Evolutionary conservation across 306 rosid genomes (phyloP), one percentile per base, ranked within the genome.

Genomic region (Cercis canadensis): DNA sequence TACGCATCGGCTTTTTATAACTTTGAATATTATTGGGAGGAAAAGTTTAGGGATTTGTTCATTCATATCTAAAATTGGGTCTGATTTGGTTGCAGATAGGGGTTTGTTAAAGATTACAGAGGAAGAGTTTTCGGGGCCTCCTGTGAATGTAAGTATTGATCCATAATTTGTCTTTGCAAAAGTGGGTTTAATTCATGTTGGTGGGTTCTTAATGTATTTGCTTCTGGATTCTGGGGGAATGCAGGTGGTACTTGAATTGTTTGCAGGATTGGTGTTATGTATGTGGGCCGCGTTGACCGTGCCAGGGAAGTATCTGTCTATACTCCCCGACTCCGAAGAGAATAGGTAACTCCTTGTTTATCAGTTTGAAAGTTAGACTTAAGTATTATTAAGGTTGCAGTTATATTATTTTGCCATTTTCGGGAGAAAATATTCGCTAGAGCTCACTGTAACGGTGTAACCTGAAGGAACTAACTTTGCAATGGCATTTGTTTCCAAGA

Each of bases 71-170:
- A 70, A 45, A 65, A 64, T 75, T 15, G 59, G 77, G 65, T 74
- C 77, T 77, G 60, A 34, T 69, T 76, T 77, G 51, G 50, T 39
- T 80, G 77, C 86, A 92, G 98, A 92, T 62, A 85, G 92, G 84
- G 81, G 80, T 50, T 78, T 92, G 86, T 67, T 90, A 87, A 92
- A 92, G 91, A 92, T 92, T 63, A 88, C 73, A 54, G 96, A 92
- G 77, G 96, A 88, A 70, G 91, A 92, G 84, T 92, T 92, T 85
- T 84, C 96, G 3, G 91, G 89, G 14, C 90, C 95, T 76, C 98
- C 98, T 16, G 32, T 86, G 63, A 80, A 63, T 18, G 98, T 89
- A 65, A 83, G 82, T 13, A 13, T 69, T 51, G 5, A 50, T 52
- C 11, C 45, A 44, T 34, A 13, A 13, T 61, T 1, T 59, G 39